These are phyloP conservation scores for Dactylellina haptotyla DNA, from an alignment of 2,329 filamentous ascomycete species.

Conservation along the genomic window DNA sequence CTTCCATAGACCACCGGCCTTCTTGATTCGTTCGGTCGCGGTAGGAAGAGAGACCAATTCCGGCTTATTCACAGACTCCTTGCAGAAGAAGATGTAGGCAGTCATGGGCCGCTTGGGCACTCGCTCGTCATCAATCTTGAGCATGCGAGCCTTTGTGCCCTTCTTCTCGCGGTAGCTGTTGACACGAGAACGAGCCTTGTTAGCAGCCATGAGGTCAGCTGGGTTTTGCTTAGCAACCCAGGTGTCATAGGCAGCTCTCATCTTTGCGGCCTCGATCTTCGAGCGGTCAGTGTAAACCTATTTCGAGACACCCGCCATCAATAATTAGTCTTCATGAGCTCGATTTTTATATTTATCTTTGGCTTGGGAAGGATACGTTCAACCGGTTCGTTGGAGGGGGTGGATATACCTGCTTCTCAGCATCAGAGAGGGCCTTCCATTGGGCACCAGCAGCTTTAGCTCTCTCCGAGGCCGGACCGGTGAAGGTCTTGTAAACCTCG, in stretches of 20 bases:
- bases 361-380: neutral
- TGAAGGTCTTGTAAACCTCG: conserved; percentile 1
- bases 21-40: neutral
- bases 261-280: conserved; percentile 21
- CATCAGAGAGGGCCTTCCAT: conserved; percentile 15
- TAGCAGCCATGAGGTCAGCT: conserved; percentile 26
- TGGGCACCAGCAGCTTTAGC: neutral
- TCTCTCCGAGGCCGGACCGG: neutral
- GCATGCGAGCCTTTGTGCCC: neutral
- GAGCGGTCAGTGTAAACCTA: conserved; percentile 29
- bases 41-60: neutral
- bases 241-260: conserved; percentile 18
- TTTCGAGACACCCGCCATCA: too few species aligned
- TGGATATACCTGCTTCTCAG: conserved; percentile 37
- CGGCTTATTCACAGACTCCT: neutral
- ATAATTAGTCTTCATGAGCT: neutral
- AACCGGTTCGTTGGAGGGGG: too few species aligned
- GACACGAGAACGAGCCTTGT: conserved; percentile 26
- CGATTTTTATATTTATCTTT: neutral
- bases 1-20: conserved; percentile 7
- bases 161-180: neutral
- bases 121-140: conserved; percentile 21
- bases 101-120: conserved; percentile 12
- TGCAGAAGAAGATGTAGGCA: conserved; percentile 29
- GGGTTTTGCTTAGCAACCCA: conserved; percentile 43